Base-by-base conservation (phyloP, 257 asterid species). In the Nicotiana obtusifolia region DNA sequence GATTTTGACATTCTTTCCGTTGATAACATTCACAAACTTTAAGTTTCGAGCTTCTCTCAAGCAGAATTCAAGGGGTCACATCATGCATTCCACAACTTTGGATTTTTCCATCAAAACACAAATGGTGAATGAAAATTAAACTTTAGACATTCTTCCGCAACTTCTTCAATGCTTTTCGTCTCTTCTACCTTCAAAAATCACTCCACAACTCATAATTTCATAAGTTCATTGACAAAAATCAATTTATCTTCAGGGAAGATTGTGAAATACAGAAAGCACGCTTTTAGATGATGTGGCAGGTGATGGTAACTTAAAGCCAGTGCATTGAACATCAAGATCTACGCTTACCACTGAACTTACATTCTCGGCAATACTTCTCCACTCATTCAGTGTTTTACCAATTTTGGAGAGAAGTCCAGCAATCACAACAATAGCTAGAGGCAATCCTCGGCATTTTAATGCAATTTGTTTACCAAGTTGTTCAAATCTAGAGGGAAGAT, bases 21-120 rank as follows among this genome's bases (percentile, higher is more conserved):
- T 3, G 0, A 57, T 7, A 4, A 16, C 69, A 35, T 31, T 17
- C 49, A 75, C 26, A 26, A 85, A 73, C 6, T 76, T 64, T 28
- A 1, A 2, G 6, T 28, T 28, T 0, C 22, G 22, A 64, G 73
- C 73, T 64, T 64, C 47, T 76, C 7, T 64, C 78, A 75, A 31
- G 73, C 86, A 86, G 13, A 82, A 73, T 6, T 65, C 71, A 4
- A 35, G 73, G 19, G 82, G 28, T 11, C 76, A 64, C 24, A 60
- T 82, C 85, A 19, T 83, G 84, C 14, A 86, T 61, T 44, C 52
- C 7, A 0, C 88, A 76, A 3, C 64, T 9, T 57, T 80, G 80
- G 13, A 76, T 28, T 59, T 49, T 47, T 4, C 84, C 82, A 31
- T 35, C 24, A 15, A 56, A 81, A 49, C 65, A 19, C 56, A 5